Conservation (phyloP, 805 yeast species). For the Sugiyamaella valdiviana region DNA sequence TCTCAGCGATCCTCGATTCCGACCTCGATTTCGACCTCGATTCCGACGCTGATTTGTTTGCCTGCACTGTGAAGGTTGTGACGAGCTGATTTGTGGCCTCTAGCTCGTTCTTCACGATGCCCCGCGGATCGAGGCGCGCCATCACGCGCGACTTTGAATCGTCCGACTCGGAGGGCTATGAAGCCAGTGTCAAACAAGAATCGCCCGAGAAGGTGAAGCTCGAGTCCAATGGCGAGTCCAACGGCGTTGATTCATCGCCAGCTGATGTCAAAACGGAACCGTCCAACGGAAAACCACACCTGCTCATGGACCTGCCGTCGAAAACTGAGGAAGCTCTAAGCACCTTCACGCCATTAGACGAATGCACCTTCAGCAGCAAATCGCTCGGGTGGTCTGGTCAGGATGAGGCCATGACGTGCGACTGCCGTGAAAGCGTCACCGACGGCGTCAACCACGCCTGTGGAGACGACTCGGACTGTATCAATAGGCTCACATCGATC, state of each 20-base stretch:
- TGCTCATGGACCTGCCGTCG: slow-evolving; percentile 35
- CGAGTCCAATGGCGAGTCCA: background rate
- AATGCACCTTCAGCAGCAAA: slow-evolving; percentile 59
- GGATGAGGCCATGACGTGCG: slow-evolving; percentile 85
- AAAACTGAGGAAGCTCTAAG: slow-evolving; percentile 63
- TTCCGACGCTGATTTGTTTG: too few relatives aligned
- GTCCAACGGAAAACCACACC: slow-evolving; percentile 6
- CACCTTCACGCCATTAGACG: slow-evolving; percentile 50
- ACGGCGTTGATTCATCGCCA: background rate
- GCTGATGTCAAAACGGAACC: background rate
- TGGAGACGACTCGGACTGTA: slow-evolving; percentile 81
- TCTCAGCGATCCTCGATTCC: too few relatives aligned
- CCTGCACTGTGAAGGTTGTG: too few relatives aligned
- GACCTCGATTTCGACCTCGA: too few relatives aligned
- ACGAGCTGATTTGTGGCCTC: too few relatives aligned
- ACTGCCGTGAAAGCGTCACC: slow-evolving; percentile 54
- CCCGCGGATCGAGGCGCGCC: background rate
- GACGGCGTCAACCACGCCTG: slow-evolving; percentile 57
- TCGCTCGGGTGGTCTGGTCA: slow-evolving; percentile 65
- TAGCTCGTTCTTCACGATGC: too few relatives aligned
- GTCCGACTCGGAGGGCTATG: background rate
- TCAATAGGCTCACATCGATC: slow-evolving; percentile 83
- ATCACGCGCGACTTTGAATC: background rate
- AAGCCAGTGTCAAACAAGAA: background rate
- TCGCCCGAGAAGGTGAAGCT: background rate